Conservation (phyloP, 2,329 filamentous ascomycete genomes). For the Colletotrichum scovillei region DNA sequence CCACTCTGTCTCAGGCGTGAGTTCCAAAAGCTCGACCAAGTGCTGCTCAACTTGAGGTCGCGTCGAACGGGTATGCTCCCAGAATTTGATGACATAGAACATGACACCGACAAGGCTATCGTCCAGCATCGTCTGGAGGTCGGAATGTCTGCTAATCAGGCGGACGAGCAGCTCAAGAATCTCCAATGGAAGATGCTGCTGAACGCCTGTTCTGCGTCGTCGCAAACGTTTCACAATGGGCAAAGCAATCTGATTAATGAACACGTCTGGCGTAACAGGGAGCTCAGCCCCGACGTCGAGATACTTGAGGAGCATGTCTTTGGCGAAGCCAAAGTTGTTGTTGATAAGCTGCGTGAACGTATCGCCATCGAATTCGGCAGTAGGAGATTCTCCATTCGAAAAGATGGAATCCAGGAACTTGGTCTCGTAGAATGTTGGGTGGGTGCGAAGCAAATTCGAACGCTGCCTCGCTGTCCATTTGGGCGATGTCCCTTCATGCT, state of each 20-base stretch:
- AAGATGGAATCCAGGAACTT: neutral
- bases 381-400: neutral
- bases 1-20: neutral
- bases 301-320: neutral
- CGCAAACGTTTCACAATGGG: conserved; percentile 4
- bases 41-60: neutral
- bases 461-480: conserved; percentile 9
- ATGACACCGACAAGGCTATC: neutral
- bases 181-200: neutral
- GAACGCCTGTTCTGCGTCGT: neutral
- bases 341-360: conserved; percentile 3
- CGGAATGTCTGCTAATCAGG: neutral
- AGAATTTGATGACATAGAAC: conserved; percentile 12
- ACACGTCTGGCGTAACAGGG: neutral
- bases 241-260: neutral
- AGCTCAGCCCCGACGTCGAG: neutral
- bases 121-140: neutral
- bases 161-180: conserved; percentile 2
- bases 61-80: conserved; percentile 1
- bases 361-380: neutral
- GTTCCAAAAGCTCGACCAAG: neutral
- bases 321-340: conserved; percentile 5
- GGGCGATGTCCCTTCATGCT: neutral
- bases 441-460: neutral
- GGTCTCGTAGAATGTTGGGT: conserved; percentile 4